phyloP scores from a whole-genome alignment of 805 yeast species.

The Ogataea paraovalis region DNA sequence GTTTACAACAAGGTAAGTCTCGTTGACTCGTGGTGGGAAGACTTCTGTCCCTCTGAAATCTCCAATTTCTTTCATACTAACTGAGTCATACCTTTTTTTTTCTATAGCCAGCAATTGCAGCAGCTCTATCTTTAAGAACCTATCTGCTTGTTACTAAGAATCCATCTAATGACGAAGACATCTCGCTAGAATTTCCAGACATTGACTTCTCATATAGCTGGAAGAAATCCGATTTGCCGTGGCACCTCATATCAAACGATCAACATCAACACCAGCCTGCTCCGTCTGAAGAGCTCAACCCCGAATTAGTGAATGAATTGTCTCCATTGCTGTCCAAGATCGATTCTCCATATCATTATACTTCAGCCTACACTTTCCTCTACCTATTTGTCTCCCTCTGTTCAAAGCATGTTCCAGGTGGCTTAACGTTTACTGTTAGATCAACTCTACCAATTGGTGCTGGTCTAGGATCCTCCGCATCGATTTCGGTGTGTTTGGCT shows the following conservation, averaged over 20 bases:
- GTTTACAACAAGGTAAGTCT: constrained; percentile 71
- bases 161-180: constrained; percentile 34
- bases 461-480: constrained; percentile 93
- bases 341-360: constrained; percentile 57
- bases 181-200: constrained; percentile 80
- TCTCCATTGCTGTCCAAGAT: constrained; percentile 42
- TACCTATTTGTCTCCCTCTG: constrained; percentile 69
- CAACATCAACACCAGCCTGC: constrained; percentile 23
- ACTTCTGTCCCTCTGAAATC: neutral
- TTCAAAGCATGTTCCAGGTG: constrained; percentile 41
- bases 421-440: constrained; percentile 57
- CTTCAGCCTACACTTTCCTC: constrained; percentile 79
- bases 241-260: constrained; percentile 36
- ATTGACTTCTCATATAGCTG: constrained; percentile 64
- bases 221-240: constrained; percentile 59
- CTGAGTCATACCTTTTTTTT: neutral
- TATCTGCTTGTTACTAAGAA: constrained; percentile 62
- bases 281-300: constrained; percentile 53
- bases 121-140: constrained; percentile 83
- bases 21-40: neutral
- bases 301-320: constrained; percentile 51
- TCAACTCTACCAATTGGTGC: constrained; percentile 95
- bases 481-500: constrained; percentile 79
- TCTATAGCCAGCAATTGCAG: constrained; percentile 84
- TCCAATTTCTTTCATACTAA: neutral